These are phyloP conservation scores for Raphidocelis subcapitata DNA, from an alignment of 139 green algal species.

Conservation along the genomic window DNA sequence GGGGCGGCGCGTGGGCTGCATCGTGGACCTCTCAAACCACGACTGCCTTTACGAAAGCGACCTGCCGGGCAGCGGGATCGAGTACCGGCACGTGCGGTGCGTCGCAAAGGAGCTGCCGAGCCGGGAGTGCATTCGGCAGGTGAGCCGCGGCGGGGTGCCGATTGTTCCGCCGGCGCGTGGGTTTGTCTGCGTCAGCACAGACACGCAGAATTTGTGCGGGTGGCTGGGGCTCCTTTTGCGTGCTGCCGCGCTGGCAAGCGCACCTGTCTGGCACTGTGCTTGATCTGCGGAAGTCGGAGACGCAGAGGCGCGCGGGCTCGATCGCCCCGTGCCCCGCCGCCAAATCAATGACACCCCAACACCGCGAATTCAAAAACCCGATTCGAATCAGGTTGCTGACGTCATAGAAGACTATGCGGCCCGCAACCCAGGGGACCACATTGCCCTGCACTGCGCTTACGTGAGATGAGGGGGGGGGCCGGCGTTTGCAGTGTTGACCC, in stretches of 20 bases:
- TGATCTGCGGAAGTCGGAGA: too few species aligned
- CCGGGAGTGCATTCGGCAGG: neutral
- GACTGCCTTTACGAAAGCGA: constrained; percentile 81
- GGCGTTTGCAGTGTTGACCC: too few species aligned
- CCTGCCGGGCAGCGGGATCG: constrained; percentile 50
- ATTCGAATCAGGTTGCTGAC: neutral
- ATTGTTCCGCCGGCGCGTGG: neutral
- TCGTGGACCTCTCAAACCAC: constrained; percentile 82
- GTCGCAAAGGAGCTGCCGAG: constrained; percentile 73
- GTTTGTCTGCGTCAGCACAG: too few species aligned
- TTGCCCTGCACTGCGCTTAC: constrained; percentile 88
- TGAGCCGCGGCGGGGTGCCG: neutral
- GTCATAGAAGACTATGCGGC: constrained; percentile 57
- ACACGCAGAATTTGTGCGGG: too few species aligned
- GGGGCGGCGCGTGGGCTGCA: constrained; percentile 55
- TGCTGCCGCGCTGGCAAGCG: too few species aligned
- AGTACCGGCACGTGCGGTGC: constrained; percentile 53
- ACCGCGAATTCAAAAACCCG: neutral
- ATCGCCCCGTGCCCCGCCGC: too few species aligned
- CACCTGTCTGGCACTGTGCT: too few species aligned
- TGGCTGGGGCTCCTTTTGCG: too few species aligned
- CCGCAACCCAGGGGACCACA: constrained; percentile 51
- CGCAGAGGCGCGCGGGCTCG: too few species aligned
- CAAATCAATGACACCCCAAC: too few species aligned
- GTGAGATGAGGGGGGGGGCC: too few species aligned